Conservation (phyloP, 2,329 filamentous ascomycete genomes). For the Xylariales sp. region DNA sequence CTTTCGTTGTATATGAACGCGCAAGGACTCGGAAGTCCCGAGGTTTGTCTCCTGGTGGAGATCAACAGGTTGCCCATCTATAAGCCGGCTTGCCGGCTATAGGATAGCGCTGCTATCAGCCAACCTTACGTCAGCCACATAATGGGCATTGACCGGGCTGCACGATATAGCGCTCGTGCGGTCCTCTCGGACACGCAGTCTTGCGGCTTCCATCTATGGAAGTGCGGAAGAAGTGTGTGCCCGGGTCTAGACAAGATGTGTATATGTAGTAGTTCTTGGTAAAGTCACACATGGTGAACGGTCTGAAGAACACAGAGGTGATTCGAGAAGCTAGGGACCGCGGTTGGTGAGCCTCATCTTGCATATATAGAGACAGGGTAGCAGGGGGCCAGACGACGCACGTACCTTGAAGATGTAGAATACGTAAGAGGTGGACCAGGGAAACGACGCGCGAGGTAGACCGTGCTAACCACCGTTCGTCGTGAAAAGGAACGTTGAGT, state of each 20-base stretch:
- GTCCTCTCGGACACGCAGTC: constrained; percentile 69
- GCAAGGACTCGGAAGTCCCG: background rate
- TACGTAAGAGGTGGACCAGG: background rate
- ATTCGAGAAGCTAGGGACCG: background rate
- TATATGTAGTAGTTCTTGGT: constrained; percentile 84
- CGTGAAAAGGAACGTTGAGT: constrained; percentile 9
- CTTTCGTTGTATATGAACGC: constrained; percentile 6
- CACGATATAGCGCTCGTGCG: constrained; percentile 80
- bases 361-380: constrained; percentile 7
- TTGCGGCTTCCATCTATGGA: constrained; percentile 73
- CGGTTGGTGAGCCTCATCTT: constrained; percentile 28
- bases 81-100: constrained; percentile 12
- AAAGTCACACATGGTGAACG: constrained; percentile 67
- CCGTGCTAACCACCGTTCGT: constrained; percentile 17
- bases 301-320: constrained; percentile 5
- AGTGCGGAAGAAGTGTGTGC: constrained; percentile 76
- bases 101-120: constrained; percentile 10
- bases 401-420: constrained; percentile 29
- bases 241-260: constrained; percentile 75
- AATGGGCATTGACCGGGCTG: constrained; percentile 71
- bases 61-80: constrained; percentile 4
- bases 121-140: constrained; percentile 52
- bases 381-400: constrained; percentile 4
- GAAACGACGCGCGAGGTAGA: background rate
- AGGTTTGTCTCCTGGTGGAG: constrained; percentile 7